A percentile compares a stretch with the other conserved stretches of the same genome.
Evolutionary conservation across 2,329 filamentous ascomycete species (phyloP).

Genomic region (Aphanocladium album): DNA sequence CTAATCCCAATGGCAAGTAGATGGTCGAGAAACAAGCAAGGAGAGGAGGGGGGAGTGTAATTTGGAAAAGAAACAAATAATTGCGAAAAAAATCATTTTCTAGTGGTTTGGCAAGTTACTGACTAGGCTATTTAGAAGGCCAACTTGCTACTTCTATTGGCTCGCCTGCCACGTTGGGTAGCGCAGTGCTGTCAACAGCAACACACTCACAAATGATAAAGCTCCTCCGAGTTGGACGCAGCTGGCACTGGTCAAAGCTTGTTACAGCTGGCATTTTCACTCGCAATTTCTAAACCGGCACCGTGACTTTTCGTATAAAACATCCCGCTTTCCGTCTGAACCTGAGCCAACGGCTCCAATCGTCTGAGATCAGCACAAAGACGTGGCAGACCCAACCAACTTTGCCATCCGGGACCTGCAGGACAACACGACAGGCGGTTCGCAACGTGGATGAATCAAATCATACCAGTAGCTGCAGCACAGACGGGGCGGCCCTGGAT

Average conservation of each 20-base stretch:
- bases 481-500: slow-evolving; percentile 3
- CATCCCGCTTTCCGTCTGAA: neutral
- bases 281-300: neutral
- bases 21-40: too few relatives aligned
- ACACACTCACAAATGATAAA: neutral
- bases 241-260: slow-evolving; percentile 8
- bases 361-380: neutral
- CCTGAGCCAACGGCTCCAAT: neutral
- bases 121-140: too few relatives aligned
- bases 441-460: neutral
- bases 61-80: too few relatives aligned
- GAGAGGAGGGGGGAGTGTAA: too few relatives aligned
- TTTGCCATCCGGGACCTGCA: neutral
- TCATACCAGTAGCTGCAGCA: neutral
- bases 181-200: neutral
- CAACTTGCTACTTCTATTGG: neutral
- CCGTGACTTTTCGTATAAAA: neutral
- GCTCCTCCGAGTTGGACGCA: neutral
- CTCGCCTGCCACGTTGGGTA: neutral
- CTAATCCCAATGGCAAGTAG: too few relatives aligned
- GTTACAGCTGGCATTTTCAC: neutral
- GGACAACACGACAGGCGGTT: neutral
- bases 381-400: neutral
- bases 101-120: too few relatives aligned
- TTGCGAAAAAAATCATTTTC: too few relatives aligned